A percentile compares a stretch with the other conserved stretches of the same genome.
These are phyloP conservation scores for Suhomyces emberorum DNA, from an alignment of 805 yeast species.

Conservation along the genomic window DNA sequence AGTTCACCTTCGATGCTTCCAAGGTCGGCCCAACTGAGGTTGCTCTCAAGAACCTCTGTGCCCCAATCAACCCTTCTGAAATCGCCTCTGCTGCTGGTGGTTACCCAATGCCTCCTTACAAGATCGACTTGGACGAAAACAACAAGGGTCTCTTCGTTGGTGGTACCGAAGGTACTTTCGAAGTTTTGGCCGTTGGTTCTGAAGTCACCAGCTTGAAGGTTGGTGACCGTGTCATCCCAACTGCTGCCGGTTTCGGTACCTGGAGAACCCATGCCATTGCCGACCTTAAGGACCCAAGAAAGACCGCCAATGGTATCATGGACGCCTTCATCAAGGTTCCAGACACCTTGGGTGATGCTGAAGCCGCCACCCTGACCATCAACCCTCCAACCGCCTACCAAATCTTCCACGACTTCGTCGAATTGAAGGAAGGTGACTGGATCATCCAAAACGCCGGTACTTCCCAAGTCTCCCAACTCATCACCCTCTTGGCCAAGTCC, in stretches of 20 bases:
- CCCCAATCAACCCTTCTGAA: slow-evolving; percentile 90
- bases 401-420: slow-evolving; percentile 17
- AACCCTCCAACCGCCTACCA: slow-evolving; percentile 22
- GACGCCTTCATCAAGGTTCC: slow-evolving; percentile 12
- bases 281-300: slow-evolving; percentile 4
- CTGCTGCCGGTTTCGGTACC: slow-evolving; percentile 18
- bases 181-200: slow-evolving; percentile 14
- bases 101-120: slow-evolving; percentile 68
- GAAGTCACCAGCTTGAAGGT: slow-evolving; percentile 10
- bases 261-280: slow-evolving; percentile 23
- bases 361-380: slow-evolving; percentile 19
- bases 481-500: slow-evolving; percentile 26
- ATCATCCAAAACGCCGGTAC: slow-evolving; percentile 32
- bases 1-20: slow-evolving; percentile 20
- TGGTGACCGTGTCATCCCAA: slow-evolving; percentile 20
- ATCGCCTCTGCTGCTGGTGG: slow-evolving; percentile 82
- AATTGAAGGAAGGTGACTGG: slow-evolving; percentile 28
- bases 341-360: slow-evolving; percentile 11
- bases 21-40: slow-evolving; percentile 36
- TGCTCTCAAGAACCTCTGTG: slow-evolving; percentile 66
- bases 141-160: slow-evolving; percentile 11
- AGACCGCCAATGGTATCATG: slow-evolving; percentile 5
- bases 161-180: slow-evolving; percentile 22
- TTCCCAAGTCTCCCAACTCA: slow-evolving; percentile 30
- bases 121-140: slow-evolving; percentile 5